Base-by-base conservation (phyloP, 2,329 filamentous ascomycete genomes). In the Sclerotinia trifoliorum region DNA sequence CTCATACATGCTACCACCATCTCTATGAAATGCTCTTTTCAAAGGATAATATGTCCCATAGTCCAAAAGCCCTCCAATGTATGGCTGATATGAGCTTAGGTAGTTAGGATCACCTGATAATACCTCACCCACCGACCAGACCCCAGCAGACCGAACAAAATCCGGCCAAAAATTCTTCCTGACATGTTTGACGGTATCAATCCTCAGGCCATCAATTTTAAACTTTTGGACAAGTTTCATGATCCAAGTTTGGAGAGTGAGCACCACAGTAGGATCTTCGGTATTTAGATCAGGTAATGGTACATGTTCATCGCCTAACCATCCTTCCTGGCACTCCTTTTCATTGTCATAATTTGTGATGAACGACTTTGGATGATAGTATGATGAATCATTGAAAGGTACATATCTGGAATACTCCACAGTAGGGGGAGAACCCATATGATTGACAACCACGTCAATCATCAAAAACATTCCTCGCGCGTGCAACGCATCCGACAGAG, bases 121-220 rank as follows among this genome's bases (percentile, higher is more conserved):
- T 8, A 88, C 86, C 73, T 90, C 87, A 7, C 87, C 86, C 19
- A 88, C 80, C 3, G 81, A 80, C 76, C 86, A 89, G 3, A 88
- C 84, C 7, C 85, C 86, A 0, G 85, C 80, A 0, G 84, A 82
- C 7, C 78, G 70, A 32, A 81, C 78, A 71, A 88, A 89, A 0
- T 73, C 77, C 0, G 84, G 78, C 81, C 86, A 87, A 75, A 87
- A 89, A 24, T 80, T 80, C 70, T 78, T 79, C 39, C 79, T 74
- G 49, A 83, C 78, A 68, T 84, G 78, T 71, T 81, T 80, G 26
- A 79, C 79, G n/a, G 81, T 81, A 70, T 84, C 83, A 51, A 84
- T 76, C 52, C 83, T 81, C 21, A 84, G 73, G 7, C 82, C 83
- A 71, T 84, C 83, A 48, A 81, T 76, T 2, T 74, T 79, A 69